These are phyloP conservation scores for Allium cepa DNA, from an alignment of 106 monocot genomes.

Conservation along the genomic window DNA sequence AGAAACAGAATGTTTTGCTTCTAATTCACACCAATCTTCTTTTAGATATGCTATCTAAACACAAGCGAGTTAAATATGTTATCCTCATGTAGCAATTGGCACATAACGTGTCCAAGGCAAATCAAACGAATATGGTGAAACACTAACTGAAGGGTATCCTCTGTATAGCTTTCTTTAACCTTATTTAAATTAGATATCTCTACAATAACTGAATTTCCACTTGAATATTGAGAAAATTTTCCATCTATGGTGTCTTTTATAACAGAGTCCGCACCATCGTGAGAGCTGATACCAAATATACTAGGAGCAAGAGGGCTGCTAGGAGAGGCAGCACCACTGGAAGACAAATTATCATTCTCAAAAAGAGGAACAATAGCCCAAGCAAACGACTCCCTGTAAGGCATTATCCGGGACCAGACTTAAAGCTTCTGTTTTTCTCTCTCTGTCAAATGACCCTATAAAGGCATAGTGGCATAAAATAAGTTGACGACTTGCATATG, in stretches of 20 bases:
- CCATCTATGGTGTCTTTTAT: slow-evolving; percentile 59
- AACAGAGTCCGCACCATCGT: slow-evolving; percentile 56
- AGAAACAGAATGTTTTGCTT: too few relatives aligned
- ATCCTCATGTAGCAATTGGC: too few relatives aligned
- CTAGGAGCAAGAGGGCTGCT: slow-evolving; percentile 74
- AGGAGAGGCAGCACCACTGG: slow-evolving; percentile 63
- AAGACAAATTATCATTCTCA: slow-evolving; percentile 49
- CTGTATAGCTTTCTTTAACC: slow-evolving; percentile 93
- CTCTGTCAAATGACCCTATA: slow-evolving; percentile 76
- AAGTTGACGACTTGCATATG: too few relatives aligned
- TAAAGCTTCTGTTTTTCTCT: slow-evolving; percentile 92
- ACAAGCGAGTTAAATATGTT: too few relatives aligned
- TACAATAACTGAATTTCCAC: slow-evolving; percentile 70
- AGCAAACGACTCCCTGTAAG: slow-evolving; percentile 90
- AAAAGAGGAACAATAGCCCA: slow-evolving; percentile 91
- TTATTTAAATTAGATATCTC: slow-evolving; percentile 96
- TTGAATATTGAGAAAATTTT: slow-evolving; percentile 52
- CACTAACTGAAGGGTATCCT: slow-evolving; percentile 88
- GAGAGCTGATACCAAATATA: slow-evolving; percentile 58
- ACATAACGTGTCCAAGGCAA: too few relatives aligned
- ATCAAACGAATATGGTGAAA: too few relatives aligned
- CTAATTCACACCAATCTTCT: too few relatives aligned
- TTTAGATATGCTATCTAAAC: too few relatives aligned
- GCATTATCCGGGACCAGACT: slow-evolving; percentile 94
- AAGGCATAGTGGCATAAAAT: neutral